These are phyloP conservation scores for Aegilops speltoides DNA, from an alignment of 176 grass and related monocot species.

Conservation along the genomic window DNA sequence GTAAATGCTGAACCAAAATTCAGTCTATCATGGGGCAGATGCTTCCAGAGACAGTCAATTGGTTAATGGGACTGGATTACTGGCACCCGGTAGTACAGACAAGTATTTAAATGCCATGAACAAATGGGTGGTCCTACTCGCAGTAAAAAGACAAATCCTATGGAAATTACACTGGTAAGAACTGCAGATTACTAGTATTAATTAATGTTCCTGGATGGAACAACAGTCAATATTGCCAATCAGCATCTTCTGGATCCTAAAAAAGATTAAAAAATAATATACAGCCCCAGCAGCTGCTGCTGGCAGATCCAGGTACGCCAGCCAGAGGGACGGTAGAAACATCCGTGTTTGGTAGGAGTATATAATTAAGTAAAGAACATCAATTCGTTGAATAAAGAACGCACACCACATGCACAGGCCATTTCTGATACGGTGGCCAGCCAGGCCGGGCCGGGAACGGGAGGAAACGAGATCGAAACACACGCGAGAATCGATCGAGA, in stretches of 20 bases:
- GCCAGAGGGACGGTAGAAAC: background rate
- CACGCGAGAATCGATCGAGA: background rate
- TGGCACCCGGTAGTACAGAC: background rate
- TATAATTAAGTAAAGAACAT: background rate
- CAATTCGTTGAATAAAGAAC: slow-evolving; percentile 9
- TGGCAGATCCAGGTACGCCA: background rate
- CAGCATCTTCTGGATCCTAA: background rate
- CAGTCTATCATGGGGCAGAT: background rate
- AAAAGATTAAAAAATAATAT: background rate
- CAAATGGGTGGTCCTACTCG: background rate
- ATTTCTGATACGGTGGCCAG: slow-evolving; percentile 17
- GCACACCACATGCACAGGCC: slow-evolving; percentile 6
- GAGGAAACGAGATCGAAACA: slow-evolving; percentile 26
- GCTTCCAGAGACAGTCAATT: background rate
- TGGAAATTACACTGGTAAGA: background rate
- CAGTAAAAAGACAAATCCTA: background rate
- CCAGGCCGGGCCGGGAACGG: slow-evolving; percentile 5
- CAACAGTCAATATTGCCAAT: slow-evolving; percentile 23
- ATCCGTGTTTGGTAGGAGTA: background rate
- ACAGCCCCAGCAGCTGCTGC: background rate
- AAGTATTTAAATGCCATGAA: slow-evolving; percentile 6
- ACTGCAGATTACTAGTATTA: background rate
- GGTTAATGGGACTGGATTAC: background rate
- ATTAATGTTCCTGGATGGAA: background rate
- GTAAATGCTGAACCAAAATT: slow-evolving; percentile 10